A percentile compares a stretch with the other conserved stretches of the same genome.
Conservation (phyloP, 371 early-diverging fungal genomes). For the Mortierella sp. region DNA sequence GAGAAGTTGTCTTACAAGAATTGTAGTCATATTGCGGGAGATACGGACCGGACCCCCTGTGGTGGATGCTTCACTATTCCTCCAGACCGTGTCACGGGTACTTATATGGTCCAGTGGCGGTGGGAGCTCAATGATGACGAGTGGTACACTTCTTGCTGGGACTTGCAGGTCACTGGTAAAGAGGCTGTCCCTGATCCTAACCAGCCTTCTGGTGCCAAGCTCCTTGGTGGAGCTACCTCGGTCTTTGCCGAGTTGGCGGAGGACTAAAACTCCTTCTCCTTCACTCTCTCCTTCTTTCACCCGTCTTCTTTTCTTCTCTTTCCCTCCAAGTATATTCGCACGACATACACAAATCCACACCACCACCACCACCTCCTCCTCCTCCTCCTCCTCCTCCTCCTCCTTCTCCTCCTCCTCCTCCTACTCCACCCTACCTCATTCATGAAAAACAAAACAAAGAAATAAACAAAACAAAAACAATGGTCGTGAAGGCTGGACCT, state of each 20-base stretch:
- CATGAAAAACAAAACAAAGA: neutral
- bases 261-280: slow-evolving; percentile 1
- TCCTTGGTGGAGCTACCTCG: slow-evolving; percentile 27
- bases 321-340: no score
- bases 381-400: no score
- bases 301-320: neutral
- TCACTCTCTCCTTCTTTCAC: neutral
- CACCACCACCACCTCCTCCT: no score
- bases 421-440: neutral
- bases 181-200: neutral
- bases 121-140: slow-evolving; percentile 43
- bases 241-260: slow-evolving; percentile 34
- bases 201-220: neutral
- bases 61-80: slow-evolving; percentile 51
- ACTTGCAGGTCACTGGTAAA: slow-evolving; percentile 26
- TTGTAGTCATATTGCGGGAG: slow-evolving; percentile 22
- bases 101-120: slow-evolving; percentile 53
- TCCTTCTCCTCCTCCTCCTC: no score
- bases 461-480: neutral
- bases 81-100: slow-evolving; percentile 12
- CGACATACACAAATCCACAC: no score
- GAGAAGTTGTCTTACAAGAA: slow-evolving; percentile 40
- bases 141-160: slow-evolving; percentile 57
- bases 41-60: slow-evolving; percentile 39
- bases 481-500: neutral